phyloP scores from a whole-genome alignment of 768 basidiomycete genomes.

The Calocybe gangraenosa region DNA sequence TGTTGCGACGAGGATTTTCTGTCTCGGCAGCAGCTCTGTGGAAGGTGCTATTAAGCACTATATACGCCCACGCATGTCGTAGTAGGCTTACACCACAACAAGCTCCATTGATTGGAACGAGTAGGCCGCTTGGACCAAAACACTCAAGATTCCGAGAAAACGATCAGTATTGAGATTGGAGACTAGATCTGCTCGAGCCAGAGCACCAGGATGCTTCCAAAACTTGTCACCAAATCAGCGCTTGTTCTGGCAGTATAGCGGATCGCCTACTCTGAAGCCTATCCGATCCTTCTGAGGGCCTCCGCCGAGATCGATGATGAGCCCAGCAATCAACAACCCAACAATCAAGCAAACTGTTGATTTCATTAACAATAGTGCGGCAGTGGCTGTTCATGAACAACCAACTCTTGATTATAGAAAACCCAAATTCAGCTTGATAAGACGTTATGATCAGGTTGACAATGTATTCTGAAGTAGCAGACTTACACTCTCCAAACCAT shows the following conservation, averaged over 20 bases:
- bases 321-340: constrained; percentile 54
- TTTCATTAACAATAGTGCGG: no score
- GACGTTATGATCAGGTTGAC: background rate
- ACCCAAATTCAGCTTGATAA: constrained; percentile 55
- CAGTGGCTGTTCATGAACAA: no score
- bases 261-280: constrained; percentile 58
- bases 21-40: constrained; percentile 71
- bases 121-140: constrained; percentile 58
- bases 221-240: constrained; percentile 30
- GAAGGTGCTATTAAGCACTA: constrained; percentile 6
- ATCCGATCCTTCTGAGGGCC: constrained; percentile 63
- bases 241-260: constrained; percentile 14
- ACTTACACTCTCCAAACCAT: constrained; percentile 62
- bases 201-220: constrained; percentile 71
- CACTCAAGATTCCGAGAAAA: constrained; percentile 40
- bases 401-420: constrained; percentile 63
- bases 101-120: constrained; percentile 78
- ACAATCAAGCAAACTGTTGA: constrained; percentile 54
- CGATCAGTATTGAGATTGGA: constrained; percentile 39
- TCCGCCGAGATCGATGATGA: constrained; percentile 76
- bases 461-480: background rate
- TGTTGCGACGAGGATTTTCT: constrained; percentile 72
- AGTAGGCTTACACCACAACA: constrained; percentile 51
- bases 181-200: constrained; percentile 39
- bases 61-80: background rate